Evolutionary conservation across 176 grass and related monocot genomes (phyloP), one percentile per base, ranked within the genome.

Genomic region (Elaeis guineensis): DNA sequence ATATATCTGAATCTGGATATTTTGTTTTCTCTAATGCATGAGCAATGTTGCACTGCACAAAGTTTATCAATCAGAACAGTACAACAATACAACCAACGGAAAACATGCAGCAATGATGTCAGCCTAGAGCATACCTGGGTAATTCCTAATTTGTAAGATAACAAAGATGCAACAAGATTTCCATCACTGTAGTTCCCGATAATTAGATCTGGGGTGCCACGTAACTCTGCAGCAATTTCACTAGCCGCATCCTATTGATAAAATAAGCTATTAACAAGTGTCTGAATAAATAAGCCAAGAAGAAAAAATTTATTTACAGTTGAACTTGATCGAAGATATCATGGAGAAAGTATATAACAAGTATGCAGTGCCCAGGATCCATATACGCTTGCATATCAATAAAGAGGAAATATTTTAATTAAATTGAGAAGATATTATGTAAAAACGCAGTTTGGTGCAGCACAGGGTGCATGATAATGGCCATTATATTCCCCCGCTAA

Each of bases 1-100:
- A 97, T 63, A 90, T 96, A 50, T 96, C 87, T 21, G 92, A 96
- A 72, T 96, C 75, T 51, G 87, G 87, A 80, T 96, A 96, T 71
- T 96, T 96, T 48, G 92, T 90, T 77, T 96, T 96, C 54, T 96
- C 92, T 25, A 96, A 64, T 58, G 87, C 92, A 90, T 90, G 92
- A 64, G 92, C 92, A 75, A 96, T 96, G 67, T 87, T 90, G 69
- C 92, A 96, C 92, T 96, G 73, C 64, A 80, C 60, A 69, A 52
- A 58, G 44, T 58, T 49, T 58, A 54, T 54, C 35, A 12, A 67
- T 19, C 32, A 35, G 32, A 35, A 69, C 20, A 9, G 26, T 52
- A 71, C 49, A 70, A 62, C 18, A 69, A 66, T 48, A 64, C 51
- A 66, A 35, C 5, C 51, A 66, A 35, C 5, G 52, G 60, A 58